Base-by-base conservation (phyloP, 1,139 yeast genomes). In the Suhomyces yuchorum region DNA sequence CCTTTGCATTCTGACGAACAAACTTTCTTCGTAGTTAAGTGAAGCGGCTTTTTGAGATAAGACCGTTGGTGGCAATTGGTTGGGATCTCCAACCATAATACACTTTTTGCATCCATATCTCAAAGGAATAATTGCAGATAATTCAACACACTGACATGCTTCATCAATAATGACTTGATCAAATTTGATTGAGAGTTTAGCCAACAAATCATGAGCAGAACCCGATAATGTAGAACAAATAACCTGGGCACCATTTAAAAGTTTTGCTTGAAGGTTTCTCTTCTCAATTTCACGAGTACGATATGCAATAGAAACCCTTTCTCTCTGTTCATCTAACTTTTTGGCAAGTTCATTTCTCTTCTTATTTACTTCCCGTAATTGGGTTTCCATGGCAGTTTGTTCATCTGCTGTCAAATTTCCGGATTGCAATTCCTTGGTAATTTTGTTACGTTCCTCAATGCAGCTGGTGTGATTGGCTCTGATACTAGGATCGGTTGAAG, bases 41-140 rank as follows among this genome's bases (percentile, higher is more conserved):
- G 81, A 75, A 1, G 96, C 85, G 9, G 53, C 58, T 8, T 84
- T 85, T 58, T 87, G 92, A 0, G 99, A 93, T 22, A 95, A 69
- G n/a, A 95, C 99, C 0, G 99, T 95, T 1, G 99, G 99, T 0
- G 99, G 99, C 53, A 95, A 77, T 70, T 95, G 99, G 63, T 93
- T 92, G 2, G 99, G 99, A 72, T 95, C 99, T 62, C 99, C 99
- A 44, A 95, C 99, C 97, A 95, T 89, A 43, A 95, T 86, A 71
- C 98, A 92, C 49, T 84, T 83, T 53, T 78, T 84, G 59, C 96
- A 89, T 1, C 99, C 99, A 64, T 92, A 95, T 60, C 96, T 77
- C 55, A 95, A 74, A 0, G 99, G 99, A 59, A 93, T 93, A 30
- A 95, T 78, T 0, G 96, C 89, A 9, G 97, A 89, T 40, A 93